Evolutionary conservation across 495 filamentous ascomycete species (phyloP).

Genomic region (Lophiostoma macrostomum): DNA sequence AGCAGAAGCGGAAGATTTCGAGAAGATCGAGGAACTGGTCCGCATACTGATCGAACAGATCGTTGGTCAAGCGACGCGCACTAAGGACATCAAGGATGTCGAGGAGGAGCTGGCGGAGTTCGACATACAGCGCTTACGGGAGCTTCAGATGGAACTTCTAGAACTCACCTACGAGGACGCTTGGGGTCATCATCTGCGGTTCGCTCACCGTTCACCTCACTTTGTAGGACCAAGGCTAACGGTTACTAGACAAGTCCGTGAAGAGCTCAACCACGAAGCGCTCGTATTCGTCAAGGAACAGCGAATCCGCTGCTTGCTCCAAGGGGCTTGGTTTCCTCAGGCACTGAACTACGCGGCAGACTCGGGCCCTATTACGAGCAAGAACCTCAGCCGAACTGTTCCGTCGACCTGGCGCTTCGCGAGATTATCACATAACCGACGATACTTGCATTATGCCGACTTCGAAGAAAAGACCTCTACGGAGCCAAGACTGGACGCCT

Average conservation of each 20-base stretch:
- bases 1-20: constrained; percentile 80
- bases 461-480: constrained; percentile 64
- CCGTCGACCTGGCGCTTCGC: constrained; percentile 69
- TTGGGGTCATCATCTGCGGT: constrained; percentile 81
- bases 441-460: constrained; percentile 88
- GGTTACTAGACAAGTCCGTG: constrained; percentile 67
- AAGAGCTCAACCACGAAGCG: constrained; percentile 87
- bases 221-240: constrained; percentile 14
- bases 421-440: constrained; percentile 85
- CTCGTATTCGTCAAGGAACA: constrained; percentile 96
- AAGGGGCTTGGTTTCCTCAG: constrained; percentile 87
- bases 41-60: constrained; percentile 90
- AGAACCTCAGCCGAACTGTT: constrained; percentile 42
- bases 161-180: constrained; percentile 89
- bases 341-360: constrained; percentile 44
- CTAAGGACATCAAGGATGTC: constrained; percentile 81
- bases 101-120: constrained; percentile 86
- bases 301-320: constrained; percentile 83
- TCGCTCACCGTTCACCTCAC: neutral
- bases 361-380: constrained; percentile 36
- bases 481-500: constrained; percentile 68
- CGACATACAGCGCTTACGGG: constrained; percentile 69
- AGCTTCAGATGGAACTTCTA: constrained; percentile 92
- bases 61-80: constrained; percentile 76
- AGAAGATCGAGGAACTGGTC: constrained; percentile 85